phyloP scores from a whole-genome alignment of 2,329 filamentous ascomycete genomes.

The Aspergillus jensenii region DNA sequence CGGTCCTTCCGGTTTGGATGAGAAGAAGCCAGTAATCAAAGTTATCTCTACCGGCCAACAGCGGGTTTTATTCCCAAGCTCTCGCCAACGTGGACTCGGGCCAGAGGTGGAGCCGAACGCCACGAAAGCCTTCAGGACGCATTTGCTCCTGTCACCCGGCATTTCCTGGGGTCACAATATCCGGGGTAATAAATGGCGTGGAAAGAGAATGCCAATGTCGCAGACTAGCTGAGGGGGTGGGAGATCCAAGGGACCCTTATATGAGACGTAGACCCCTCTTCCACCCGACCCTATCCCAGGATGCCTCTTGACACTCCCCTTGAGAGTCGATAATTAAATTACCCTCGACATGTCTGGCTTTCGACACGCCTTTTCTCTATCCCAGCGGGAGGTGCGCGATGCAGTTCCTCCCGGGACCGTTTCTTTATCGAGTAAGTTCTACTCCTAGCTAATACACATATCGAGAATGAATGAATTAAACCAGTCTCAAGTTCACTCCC shows the following conservation, averaged over 20 bases:
- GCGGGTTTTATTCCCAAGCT: background rate
- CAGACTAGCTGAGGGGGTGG: background rate
- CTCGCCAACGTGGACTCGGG: conserved; percentile 1
- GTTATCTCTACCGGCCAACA: background rate
- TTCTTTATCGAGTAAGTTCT: conserved; percentile 1
- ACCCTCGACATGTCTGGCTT: conserved; percentile 7
- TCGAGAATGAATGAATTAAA: too few relatives aligned
- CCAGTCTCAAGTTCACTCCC: background rate
- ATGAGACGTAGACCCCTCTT: background rate
- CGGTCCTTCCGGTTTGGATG: background rate
- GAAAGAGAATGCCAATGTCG: too few relatives aligned
- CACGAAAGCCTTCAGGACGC: background rate
- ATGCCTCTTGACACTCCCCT: background rate
- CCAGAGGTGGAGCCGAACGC: conserved; percentile 3
- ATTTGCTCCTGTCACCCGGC: background rate
- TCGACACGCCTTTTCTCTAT: conserved; percentile 11
- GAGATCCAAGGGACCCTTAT: background rate
- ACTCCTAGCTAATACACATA: too few relatives aligned
- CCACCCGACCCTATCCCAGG: background rate
- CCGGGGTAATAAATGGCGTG: background rate
- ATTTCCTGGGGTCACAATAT: background rate
- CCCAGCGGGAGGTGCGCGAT: conserved; percentile 5
- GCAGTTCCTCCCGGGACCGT: conserved; percentile 8
- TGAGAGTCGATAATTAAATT: background rate
- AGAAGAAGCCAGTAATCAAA: background rate